Conservation (phyloP, 2,329 filamentous ascomycete genomes). For the Fusarium sp. region DNA sequence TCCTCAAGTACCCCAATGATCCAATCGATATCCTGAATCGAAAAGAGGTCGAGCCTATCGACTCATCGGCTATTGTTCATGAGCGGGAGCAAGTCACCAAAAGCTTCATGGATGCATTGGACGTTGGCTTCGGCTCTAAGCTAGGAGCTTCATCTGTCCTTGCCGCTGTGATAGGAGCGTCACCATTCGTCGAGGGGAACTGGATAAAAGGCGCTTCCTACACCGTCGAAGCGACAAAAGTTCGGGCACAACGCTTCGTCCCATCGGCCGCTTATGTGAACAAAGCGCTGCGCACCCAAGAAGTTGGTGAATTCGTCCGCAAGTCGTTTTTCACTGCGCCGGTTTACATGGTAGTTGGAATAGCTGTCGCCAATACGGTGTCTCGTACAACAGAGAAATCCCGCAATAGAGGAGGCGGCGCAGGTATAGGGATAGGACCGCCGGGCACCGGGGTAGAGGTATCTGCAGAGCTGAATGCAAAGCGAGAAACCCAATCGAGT, state of each 20-base stretch:
- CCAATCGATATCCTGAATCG: conserved; percentile 34
- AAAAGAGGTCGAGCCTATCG: conserved; percentile 16
- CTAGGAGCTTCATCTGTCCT: conserved; percentile 30
- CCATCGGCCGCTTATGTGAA: neutral
- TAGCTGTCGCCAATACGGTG: conserved; percentile 25
- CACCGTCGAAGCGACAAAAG: neutral
- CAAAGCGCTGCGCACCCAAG: neutral
- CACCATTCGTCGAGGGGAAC: conserved; percentile 23
- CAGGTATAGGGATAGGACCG: conserved; percentile 27
- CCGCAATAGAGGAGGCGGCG: conserved; percentile 18
- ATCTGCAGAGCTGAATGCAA: conserved; percentile 26
- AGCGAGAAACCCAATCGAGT: conserved; percentile 7
- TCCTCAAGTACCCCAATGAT: conserved; percentile 32
- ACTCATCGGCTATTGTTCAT: conserved; percentile 8
- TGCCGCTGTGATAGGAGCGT: conserved; percentile 26
- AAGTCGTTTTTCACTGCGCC: conserved; percentile 30
- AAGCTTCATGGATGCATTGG: conserved; percentile 26
- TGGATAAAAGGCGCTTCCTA: conserved; percentile 4
- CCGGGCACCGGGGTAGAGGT: conserved; percentile 31
- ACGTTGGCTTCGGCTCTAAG: conserved; percentile 21
- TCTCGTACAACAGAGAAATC: conserved; percentile 10
- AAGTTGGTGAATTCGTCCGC: conserved; percentile 11
- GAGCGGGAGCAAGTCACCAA: conserved; percentile 36
- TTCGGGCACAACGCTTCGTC: conserved; percentile 9
- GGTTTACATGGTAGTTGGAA: conserved; percentile 33